Evolutionary conservation across 306 rosid species (phyloP), one percentile per base, ranked within the genome.

Genomic region (Quercus agrifolia): DNA sequence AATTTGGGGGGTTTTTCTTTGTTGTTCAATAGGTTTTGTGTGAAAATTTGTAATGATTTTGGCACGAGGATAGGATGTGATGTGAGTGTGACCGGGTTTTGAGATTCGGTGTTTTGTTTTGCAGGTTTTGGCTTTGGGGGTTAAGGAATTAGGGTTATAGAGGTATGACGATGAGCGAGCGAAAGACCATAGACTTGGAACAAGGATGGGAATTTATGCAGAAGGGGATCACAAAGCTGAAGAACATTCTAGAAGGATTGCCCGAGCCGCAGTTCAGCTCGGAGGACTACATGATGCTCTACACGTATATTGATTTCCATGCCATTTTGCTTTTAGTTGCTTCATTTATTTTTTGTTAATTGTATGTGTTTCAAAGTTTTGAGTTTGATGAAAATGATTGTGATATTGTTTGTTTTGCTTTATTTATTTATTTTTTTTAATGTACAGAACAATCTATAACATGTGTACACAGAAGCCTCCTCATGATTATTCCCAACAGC

Each of bases 401-500:
- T 6, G 14, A 33, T 17, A 38, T 71, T 67, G 76, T 73, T 25
- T 9, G 14, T 46, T 70, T 19, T 56, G 5, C 56, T 33, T 51
- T 13, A 46, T 58, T 59, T 28, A 68, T 35, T 38, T 7, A 1
- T 6, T 6, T 7, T 38, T 38, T 38, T 38, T 0, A 38, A 18
- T 73, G 35, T 69, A 66, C 84, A 92, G 94, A 70, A 87, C 86
- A 78, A 92, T 86, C 52, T 87, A 90, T 82, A 85, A 89, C 73
- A 83, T 90, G 88, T 92, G 97, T 77, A 88, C 94, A 27, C 90
- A 84, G 73, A 81, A 77, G 85, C 71, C 83, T 44, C 87, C 87
- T 1, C 83, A 78, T 55, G 79, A 86, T 80, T 87, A 88, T 77
- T 85, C 93, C 25, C 88, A 85, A 66, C 88, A 85, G 81, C 83